These are phyloP conservation scores for Pseudoscleropodium purum DNA, from an alignment of 225 moss, liverwort and hornwort genomes.

Conservation along the genomic window DNA sequence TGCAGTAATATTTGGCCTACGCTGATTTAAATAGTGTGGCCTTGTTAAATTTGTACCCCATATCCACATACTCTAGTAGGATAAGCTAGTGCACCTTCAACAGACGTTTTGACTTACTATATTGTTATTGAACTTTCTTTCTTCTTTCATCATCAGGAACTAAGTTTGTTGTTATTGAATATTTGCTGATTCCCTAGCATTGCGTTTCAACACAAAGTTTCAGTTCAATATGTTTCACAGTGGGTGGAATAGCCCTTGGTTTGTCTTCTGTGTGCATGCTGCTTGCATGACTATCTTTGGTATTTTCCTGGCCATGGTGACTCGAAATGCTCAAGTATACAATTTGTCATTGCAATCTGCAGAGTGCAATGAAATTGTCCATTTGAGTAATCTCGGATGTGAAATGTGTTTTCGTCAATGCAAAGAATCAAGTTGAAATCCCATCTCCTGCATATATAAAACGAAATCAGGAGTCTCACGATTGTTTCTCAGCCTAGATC, in stretches of 20 bases:
- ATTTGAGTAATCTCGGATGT: background rate
- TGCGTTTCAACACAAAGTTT: constrained; percentile 50
- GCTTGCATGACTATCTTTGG: background rate
- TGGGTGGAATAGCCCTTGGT: background rate
- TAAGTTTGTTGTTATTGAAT: background rate
- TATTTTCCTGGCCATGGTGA: background rate
- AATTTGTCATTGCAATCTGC: background rate
- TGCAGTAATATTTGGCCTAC: background rate
- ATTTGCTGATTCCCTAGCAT: constrained; percentile 36
- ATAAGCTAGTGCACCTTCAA: too few relatives aligned
- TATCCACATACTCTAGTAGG: too few relatives aligned
- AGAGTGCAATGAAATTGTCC: background rate
- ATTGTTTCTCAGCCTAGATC: background rate
- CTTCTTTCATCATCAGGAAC: background rate
- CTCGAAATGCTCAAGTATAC: too few relatives aligned
- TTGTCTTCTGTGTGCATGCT: background rate
- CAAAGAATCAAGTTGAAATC: background rate
- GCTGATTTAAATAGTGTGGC: background rate
- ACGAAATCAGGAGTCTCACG: background rate
- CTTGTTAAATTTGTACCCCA: too few relatives aligned
- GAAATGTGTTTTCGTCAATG: background rate
- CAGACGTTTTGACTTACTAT: too few relatives aligned
- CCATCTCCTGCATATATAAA: background rate
- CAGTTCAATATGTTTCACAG: constrained; percentile 40
- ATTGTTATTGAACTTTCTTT: too few relatives aligned